Evolutionary conservation across 2,329 filamentous ascomycete genomes (phyloP).

Genomic region (Stachybotrys elegans): DNA sequence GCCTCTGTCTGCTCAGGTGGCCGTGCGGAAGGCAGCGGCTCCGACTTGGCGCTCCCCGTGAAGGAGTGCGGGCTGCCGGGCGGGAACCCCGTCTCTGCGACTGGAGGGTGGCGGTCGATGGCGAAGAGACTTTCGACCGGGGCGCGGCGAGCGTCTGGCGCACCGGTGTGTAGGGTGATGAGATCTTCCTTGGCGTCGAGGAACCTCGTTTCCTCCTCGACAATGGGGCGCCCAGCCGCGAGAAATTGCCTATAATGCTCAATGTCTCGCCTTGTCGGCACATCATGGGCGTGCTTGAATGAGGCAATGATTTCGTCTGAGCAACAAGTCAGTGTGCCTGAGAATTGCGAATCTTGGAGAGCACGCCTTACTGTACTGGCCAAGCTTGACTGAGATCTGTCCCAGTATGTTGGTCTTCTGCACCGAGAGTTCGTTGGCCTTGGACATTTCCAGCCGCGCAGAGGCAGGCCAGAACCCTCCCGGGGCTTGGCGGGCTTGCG

Average conservation of each 20-base stretch:
- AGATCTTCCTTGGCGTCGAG: constrained; percentile 52
- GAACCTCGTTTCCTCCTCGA: constrained; percentile 55
- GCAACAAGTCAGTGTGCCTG: constrained; percentile 2
- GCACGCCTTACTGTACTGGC: constrained; percentile 61
- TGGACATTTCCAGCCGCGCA: constrained; percentile 49
- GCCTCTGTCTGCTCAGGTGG: not conserved
- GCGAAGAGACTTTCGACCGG: constrained; percentile 14
- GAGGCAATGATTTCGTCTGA: constrained; percentile 55
- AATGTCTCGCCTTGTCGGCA: constrained; percentile 44
- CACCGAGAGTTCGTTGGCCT: constrained; percentile 52
- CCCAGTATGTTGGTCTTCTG: constrained; percentile 56
- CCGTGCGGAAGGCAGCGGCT: not conserved
- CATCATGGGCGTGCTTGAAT: constrained; percentile 46
- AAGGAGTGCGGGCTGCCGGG: not conserved
- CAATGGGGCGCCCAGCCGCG: constrained; percentile 46
- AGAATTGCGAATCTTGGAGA: not conserved
- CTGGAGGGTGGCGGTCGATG: constrained; percentile 15
- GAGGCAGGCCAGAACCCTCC: constrained; percentile 52
- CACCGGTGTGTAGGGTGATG: constrained; percentile 27
- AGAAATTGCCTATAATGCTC: constrained; percentile 49
- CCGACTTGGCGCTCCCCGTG: constrained; percentile 1
- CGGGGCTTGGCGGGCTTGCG: constrained; percentile 37
- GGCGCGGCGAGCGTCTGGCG: constrained; percentile 5
- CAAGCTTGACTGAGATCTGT: constrained; percentile 59
- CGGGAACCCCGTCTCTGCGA: constrained; percentile 6